Evolutionary conservation across 2,329 filamentous ascomycete species (phyloP), one percentile per base, ranked within the genome.

Genomic region (Onygenales sp.): DNA sequence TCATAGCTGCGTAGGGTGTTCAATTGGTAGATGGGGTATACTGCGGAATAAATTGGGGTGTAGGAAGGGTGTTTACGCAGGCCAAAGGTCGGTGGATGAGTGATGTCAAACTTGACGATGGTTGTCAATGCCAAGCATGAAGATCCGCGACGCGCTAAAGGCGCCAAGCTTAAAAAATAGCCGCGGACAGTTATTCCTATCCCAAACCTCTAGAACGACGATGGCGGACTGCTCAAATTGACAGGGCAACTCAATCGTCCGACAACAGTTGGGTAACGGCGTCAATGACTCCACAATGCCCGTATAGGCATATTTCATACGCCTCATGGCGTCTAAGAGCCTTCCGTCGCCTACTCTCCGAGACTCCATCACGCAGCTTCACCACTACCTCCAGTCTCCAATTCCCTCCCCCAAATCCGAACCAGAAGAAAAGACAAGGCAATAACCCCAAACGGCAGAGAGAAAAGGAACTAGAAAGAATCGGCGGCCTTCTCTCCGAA

Each of bases 291-390:
- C 8, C 21, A 37, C 44, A 6, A 43, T 52, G 49, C 21, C 40
- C 49, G 7, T 52, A 45, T 33, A 46, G 54, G 13, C 62, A 59
- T 13, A 14, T 64, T 2, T 62, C 67, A 4, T 67, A 66, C 54
- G 58, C 63, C 14, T 62, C 62, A 59, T 70, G 65, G 65, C 67
- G 67, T 32, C 52, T 69, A 2, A 55, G 37, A 32, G 49, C 62
- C 4, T 66, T 67, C 17, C 61, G 55, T 17, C 60, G 59, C 17
- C 45, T 67, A 8, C 62, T 62, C 34, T 11, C 52, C 8, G 46
- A 49, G 39, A 21, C 10, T 2, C 10, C 54, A 14, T 37, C 55
- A 56, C 1, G 40, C 17, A 58, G 56, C 36, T 37, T 55, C 39
- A 52, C 61, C 31, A 58, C 60, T 33, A 60, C 39, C 51, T 56